Conservation (phyloP, 2,329 filamentous ascomycete species). For the Fusarium mexicanum region DNA sequence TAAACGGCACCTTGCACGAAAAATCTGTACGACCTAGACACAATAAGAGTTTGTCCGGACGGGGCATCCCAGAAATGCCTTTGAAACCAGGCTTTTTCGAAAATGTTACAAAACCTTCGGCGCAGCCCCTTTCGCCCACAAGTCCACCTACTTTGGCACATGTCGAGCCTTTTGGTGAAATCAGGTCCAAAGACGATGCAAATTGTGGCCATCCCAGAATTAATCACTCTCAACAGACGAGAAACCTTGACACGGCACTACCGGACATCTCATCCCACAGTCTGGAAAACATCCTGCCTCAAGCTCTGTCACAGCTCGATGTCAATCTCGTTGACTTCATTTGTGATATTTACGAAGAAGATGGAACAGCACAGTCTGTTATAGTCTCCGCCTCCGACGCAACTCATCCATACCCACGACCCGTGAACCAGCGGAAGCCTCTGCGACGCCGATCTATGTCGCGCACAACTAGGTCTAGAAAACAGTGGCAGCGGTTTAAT, state of each 20-base stretch:
- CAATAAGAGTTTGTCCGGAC: conserved; percentile 37
- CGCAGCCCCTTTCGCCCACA: conserved; percentile 10
- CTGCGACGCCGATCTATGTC: conserved; percentile 12
- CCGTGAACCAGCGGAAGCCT: conserved; percentile 18
- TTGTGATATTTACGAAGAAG: conserved; percentile 68
- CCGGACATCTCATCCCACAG: conserved; percentile 2
- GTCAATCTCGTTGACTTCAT: conserved; percentile 68
- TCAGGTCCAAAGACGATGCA: conserved; percentile 34
- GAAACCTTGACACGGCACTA: not conserved
- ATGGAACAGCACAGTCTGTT: conserved; percentile 62
- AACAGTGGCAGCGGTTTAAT: conserved; percentile 68
- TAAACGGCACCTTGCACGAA: conserved; percentile 47
- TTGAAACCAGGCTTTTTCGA: conserved; percentile 52
- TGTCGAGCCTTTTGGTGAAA: conserved; percentile 6
- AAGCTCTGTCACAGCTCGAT: conserved; percentile 64
- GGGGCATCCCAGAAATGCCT: conserved; percentile 49
- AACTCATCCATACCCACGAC: conserved; percentile 14
- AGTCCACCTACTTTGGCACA: not conserved
- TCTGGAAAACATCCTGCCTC: conserved; percentile 57
- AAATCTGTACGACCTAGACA: conserved; percentile 48
- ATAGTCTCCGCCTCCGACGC: conserved; percentile 1
- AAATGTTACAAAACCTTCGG: conserved; percentile 46
- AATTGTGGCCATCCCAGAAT: conserved; percentile 36
- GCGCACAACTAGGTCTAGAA: conserved; percentile 27
- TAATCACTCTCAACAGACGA: not conserved